phyloP scores from a whole-genome alignment of 2,329 filamentous ascomycete species.

The Aureobasidium melanogenum region DNA sequence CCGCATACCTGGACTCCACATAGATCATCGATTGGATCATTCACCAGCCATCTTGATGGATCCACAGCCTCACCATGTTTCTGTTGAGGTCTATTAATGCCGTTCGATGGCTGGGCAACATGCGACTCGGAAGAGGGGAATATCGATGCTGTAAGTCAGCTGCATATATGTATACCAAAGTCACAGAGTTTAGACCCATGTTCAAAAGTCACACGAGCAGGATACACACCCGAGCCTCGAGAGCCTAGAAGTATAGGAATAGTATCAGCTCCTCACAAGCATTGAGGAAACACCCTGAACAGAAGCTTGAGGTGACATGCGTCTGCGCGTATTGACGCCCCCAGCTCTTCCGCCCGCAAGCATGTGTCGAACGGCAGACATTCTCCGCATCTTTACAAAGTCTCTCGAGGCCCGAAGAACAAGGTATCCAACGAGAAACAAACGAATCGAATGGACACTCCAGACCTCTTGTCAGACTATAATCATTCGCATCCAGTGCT shows the following conservation, averaged over 20 bases:
- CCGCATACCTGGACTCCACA: background rate
- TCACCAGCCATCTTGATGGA: background rate
- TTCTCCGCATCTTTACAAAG: too few relatives aligned
- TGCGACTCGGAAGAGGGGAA: background rate
- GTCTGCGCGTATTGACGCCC: background rate
- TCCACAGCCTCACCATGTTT: background rate
- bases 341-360: background rate
- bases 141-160: background rate
- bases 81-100: background rate
- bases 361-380: too few relatives aligned
- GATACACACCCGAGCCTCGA: background rate
- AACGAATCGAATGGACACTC: too few relatives aligned
- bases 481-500: too few relatives aligned
- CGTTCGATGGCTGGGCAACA: background rate
- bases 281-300: background rate
- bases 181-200: background rate
- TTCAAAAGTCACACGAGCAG: background rate
- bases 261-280: background rate
- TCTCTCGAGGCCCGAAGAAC: too few relatives aligned
- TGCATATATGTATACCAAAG: background rate
- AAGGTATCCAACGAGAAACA: too few relatives aligned
- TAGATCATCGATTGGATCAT: background rate
- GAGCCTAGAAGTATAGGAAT: background rate
- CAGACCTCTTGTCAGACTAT: too few relatives aligned
- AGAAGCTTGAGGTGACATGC: background rate